These are phyloP conservation scores for Porcisia deanei DNA, from an alignment of 208 protist species.

Conservation along the genomic window DNA sequence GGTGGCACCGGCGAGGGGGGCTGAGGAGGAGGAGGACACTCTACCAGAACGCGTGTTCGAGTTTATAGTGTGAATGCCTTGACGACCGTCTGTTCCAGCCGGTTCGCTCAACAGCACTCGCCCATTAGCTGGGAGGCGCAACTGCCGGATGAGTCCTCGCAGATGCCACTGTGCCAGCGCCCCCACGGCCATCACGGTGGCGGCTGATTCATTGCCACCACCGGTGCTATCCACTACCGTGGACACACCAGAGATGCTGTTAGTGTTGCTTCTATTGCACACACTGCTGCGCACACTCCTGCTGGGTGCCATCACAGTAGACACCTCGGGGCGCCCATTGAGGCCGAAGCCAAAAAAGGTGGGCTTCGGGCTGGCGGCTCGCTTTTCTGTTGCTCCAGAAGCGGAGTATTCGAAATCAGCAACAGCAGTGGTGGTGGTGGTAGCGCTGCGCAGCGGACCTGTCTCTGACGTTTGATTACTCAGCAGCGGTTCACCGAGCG, in stretches of 20 bases:
- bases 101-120: not conserved
- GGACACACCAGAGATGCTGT: not conserved
- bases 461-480: not conserved
- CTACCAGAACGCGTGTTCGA: not conserved
- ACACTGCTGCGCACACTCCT: slow-evolving; percentile 9
- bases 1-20: not conserved
- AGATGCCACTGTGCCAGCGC: slow-evolving; percentile 36
- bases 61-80: not conserved
- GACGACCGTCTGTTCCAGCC: not conserved
- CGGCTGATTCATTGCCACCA: not conserved
- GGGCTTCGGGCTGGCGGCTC: not conserved
- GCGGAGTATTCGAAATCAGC: not conserved
- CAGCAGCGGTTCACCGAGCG: slow-evolving; percentile 7
- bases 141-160: slow-evolving; percentile 17
- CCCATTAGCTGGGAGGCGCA: slow-evolving; percentile 3
- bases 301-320: not conserved
- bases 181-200: slow-evolving; percentile 5
- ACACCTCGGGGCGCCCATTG: not conserved
- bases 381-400: not conserved
- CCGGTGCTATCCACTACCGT: not conserved
- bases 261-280: not conserved
- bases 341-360: slow-evolving; percentile 14
- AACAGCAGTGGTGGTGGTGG: not conserved
- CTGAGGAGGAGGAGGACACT: not conserved
- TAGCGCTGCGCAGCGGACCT: not conserved